Evolutionary conservation across 2,329 filamentous ascomycete genomes (phyloP), one percentile per base, ranked within the genome.

Genomic region (Aspergillus chevalieri): DNA sequence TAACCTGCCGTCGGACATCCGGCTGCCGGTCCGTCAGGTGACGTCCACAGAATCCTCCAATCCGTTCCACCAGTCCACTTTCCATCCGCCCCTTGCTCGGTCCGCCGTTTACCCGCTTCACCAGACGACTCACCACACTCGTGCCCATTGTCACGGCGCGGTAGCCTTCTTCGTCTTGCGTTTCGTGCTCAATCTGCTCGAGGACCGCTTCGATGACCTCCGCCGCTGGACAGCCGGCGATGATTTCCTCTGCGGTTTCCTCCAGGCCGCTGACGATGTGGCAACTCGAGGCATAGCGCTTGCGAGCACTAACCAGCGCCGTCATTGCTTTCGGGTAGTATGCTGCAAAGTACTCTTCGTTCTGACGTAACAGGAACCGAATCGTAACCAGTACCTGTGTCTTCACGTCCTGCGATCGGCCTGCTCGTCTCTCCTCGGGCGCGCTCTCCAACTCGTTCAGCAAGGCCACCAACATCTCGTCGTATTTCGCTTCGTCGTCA

Each of bases 371-470:
- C 61, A 74, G 66, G 30, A 68, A 58, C 12, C 69, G 66, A 36
- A 74, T 63, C 6, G 70, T 73, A 19, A 68, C 60, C 22, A 74
- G 55, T n/a, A 72, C 63, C 47, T 74, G 71, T 3, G 68, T 71
- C 48, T 73, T 74, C 43, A 70, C 52, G 43, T 74, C 71, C 36
- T 64, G 48, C 8, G 61, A 50, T 17, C 58, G 53, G 28, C 53
- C 52, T 28, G 61, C 52, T 42, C 60, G 61, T 44, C 62, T 65
- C 28, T 65, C 64, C 5, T 62, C 57, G 21, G 58, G 60, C 0
- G 62, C 54, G 8, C 58, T 56, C 52, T 72, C 67, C 12, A 74
- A 56, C 38, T 68, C 66, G 9, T 60, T 59, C 21, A 74, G 51
- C 33, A 74, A 55, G 22, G 68, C 68, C 28, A 66, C 45, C 2